Evolutionary conservation across 2,329 filamentous ascomycete species (phyloP).

Genomic region (Penicillium sclerotigenum): DNA sequence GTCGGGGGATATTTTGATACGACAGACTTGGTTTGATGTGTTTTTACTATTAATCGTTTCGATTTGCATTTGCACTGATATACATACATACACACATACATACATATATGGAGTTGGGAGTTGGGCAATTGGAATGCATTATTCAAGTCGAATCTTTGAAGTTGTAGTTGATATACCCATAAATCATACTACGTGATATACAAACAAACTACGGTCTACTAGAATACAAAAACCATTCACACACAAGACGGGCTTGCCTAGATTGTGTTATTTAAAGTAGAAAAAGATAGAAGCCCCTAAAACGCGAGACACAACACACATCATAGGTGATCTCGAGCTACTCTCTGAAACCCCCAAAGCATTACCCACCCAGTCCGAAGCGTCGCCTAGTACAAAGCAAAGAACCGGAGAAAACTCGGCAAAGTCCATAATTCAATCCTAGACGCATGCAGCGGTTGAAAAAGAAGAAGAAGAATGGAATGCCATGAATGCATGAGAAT

Average conservation of each 20-base stretch:
- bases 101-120: conserved; percentile 9
- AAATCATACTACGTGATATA: neutral
- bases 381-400: neutral
- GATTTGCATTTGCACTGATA: conserved; percentile 9
- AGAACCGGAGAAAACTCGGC: neutral
- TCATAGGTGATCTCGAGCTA: conserved; percentile 2
- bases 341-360: neutral
- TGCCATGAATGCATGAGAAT: conserved; percentile 38
- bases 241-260: conserved; percentile 22
- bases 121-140: conserved; percentile 2
- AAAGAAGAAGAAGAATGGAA: conserved; percentile 30
- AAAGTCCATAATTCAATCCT: conserved; percentile 3
- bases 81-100: conserved; percentile 7
- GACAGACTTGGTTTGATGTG: conserved; percentile 1
- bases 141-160: neutral
- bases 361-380: neutral
- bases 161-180: neutral
- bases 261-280: conserved; percentile 24
- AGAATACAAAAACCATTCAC: neutral
- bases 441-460: neutral
- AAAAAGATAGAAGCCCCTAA: conserved; percentile 12
- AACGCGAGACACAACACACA: neutral
- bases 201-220: neutral
- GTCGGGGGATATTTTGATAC: conserved; percentile 1
- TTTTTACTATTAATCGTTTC: neutral